Conservation (phyloP, 768 basidiomycete genomes). For the Boletus huronensis region DNA sequence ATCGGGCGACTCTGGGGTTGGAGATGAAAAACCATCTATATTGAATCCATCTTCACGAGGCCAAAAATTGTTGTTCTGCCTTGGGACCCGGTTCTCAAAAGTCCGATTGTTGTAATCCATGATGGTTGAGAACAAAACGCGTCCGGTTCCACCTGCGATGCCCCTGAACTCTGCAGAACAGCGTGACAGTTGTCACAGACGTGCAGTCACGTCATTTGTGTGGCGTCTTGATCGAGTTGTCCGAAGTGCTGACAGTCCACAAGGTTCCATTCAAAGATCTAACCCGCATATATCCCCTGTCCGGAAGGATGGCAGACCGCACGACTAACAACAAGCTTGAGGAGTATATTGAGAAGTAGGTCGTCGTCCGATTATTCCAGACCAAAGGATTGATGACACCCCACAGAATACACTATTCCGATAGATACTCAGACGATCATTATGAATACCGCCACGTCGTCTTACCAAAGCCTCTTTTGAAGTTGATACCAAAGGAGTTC, state of each 20-base stretch:
- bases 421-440: slow-evolving; percentile 86
- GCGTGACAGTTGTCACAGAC: slow-evolving; percentile 27
- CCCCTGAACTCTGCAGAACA: not conserved
- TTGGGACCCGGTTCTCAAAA: not conserved
- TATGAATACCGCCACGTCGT: slow-evolving; percentile 98
- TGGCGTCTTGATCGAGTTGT: not conserved
- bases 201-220: slow-evolving; percentile 24
- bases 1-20: slow-evolving; percentile 4
- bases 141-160: not conserved
- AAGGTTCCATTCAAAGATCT: not conserved
- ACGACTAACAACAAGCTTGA: slow-evolving; percentile 54
- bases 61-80: not conserved
- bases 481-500: slow-evolving; percentile 85
- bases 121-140: slow-evolving; percentile 9
- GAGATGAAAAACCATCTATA: slow-evolving; percentile 4
- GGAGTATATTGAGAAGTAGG: slow-evolving; percentile 77
- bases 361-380: slow-evolving; percentile 9
- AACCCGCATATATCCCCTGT: slow-evolving; percentile 9
- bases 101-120: slow-evolving; percentile 14
- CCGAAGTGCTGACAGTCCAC: not conserved
- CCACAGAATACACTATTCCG: slow-evolving; percentile 81
- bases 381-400: slow-evolving; percentile 15
- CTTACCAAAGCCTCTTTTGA: slow-evolving; percentile 89
- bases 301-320: slow-evolving; percentile 27
- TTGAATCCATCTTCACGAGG: not conserved